Base-by-base conservation (phyloP, 192 early-diverging fungal genomes). In the Piromyces sp. region DNA sequence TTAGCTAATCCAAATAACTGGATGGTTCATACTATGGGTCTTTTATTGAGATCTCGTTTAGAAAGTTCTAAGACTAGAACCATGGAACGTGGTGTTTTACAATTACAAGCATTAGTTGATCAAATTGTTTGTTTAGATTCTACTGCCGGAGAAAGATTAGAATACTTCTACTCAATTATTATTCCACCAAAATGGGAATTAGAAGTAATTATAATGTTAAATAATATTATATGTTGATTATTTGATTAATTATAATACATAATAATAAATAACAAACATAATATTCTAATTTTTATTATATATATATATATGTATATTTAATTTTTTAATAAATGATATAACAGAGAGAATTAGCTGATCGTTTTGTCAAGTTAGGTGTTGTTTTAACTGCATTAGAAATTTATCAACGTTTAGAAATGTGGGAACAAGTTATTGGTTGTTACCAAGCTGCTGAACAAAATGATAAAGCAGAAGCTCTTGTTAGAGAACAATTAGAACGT, bases 81-180 rank as follows among this genome's bases (percentile, higher is more conserved):
- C 0, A 94, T 95, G 0, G 95, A 98, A 86, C 93, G 98, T 42
- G 88, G 94, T 14, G 91, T 89, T 1, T 86, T 99, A 80, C 98
- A 99, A 86, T 86, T 99, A 30, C 96, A 99, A 87, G 94, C 95
- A 12, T 86, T 99, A n/a, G 98, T 99, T 0, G 96, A 99, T 84
- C 98, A 99, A 87, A 91, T 95, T 83, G 30, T 80, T 82, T 31
- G 90, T 12, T 92, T 93, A 79, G 91, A 94, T 17, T 88, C 94
- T 3, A 87, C 90, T 5, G 89, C 88, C 2, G 83, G 89, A 16
- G 96, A 97, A 84, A 90, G 98, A 16, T 86, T 97, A 87, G 87
- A 86, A 26, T 93, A 94, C 81, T 90, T 98, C 84, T 95, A 91
- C 79, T 90, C 92, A 2, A 85, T 98, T 30, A 79, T 89, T 78